Evolutionary conservation across 2,329 filamentous ascomycete species (phyloP), one percentile per base, ranked within the genome.

Genomic region (Orbilia oligospora): DNA sequence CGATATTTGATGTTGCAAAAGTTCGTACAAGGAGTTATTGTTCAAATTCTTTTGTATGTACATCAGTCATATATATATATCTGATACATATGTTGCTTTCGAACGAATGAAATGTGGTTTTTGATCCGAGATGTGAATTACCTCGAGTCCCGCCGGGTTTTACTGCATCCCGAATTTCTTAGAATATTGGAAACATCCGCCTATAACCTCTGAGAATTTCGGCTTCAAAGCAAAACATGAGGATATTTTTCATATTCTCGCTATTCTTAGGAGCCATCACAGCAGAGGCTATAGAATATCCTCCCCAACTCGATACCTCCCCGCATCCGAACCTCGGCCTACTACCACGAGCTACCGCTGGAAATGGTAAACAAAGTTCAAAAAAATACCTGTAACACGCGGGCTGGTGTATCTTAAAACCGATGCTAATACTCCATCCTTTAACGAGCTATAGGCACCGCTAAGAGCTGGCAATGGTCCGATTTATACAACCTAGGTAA

Each of bases 401-500:
- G 6, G 5, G 10, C n/a, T 16, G 4, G 16, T 20, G 8, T 5
- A 46, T 16, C 3, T 44, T 30, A 12, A n/a, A 46, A 18, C 10
- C 2, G 5, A 46, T 5, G 14, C 48, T 51, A 51, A 16, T 27
- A 12, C 16, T 14, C 10, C 12, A 51, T 51, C 22, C 8, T 24
- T 24, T 51, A 3, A 41, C 12, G 12, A 16, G 16, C 12, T 2
- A 30, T 36, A 48, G 41, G 49, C 5, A 51, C 27, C 9, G 3
- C 41, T 5, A 33, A 33, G 9, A 22, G 41, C 18, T 65, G 56
- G 46, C 55, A 55, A 44, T 65, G 44, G 44, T 46, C 44, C 16
- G 44, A 44, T 30, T 3, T 14, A 2, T 22, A 51, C 9, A 22
- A 72, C 6, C 27, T 67, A 1, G 63, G 61, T 5, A 20, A 67